Conservation (phyloP, 2,329 filamentous ascomycete genomes). For the Emergomyces orientalis region DNA sequence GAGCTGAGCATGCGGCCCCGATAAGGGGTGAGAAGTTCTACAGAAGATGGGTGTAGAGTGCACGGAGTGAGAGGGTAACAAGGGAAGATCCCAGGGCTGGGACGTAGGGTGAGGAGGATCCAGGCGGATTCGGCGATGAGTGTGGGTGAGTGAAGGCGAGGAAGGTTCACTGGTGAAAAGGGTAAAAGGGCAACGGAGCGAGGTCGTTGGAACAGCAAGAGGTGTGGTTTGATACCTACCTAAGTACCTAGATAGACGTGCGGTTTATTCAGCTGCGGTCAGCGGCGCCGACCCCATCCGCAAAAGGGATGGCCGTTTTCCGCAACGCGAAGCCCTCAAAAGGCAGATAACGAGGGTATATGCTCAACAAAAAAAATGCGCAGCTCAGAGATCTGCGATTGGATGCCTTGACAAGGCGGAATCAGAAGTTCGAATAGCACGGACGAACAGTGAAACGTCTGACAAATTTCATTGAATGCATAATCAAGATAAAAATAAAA, state of each 20-base stretch:
- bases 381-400: background rate
- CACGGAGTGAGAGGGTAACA: background rate
- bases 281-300: no score
- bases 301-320: no score
- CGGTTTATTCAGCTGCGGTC: no score
- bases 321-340: no score
- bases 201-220: no score
- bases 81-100: background rate
- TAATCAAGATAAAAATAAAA: background rate
- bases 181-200: no score
- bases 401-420: background rate
- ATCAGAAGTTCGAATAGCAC: background rate
- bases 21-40: background rate
- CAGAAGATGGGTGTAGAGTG: background rate
- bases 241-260: no score
- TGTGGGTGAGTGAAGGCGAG: background rate
- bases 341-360: background rate
- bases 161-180: background rate
- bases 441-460: background rate
- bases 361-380: background rate
- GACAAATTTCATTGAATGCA: no score
- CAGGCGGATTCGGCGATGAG: background rate
- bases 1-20: background rate
- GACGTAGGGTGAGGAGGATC: background rate
- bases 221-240: no score